A percentile compares a stretch with the other conserved stretches of the same genome.
Evolutionary conservation across 352 stramenopile species (phyloP).

Genomic region (Hyaloperonospora arabidopsidis): DNA sequence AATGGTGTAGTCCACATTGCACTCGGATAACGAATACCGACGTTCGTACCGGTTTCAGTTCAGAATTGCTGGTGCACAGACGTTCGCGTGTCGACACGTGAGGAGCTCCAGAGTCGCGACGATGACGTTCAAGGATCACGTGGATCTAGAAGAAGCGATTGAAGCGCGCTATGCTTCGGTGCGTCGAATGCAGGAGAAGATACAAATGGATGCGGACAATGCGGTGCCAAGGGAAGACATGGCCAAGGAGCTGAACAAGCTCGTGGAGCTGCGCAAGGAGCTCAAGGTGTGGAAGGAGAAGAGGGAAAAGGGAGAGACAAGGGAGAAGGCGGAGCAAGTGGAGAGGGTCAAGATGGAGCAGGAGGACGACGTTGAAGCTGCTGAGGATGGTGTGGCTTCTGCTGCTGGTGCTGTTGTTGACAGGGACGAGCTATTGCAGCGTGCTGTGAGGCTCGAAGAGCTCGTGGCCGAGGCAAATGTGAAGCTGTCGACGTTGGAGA

Average conservation of each 20-base stretch:
- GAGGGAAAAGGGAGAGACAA: slow-evolving; percentile 10
- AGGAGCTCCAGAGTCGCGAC: slow-evolving; percentile 12
- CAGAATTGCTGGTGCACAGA: slow-evolving; percentile 13
- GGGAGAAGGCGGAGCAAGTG: slow-evolving; percentile 4
- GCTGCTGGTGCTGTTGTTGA: neutral
- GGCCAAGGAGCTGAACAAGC: slow-evolving; percentile 43
- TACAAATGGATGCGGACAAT: slow-evolving; percentile 29
- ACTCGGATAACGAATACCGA: neutral
- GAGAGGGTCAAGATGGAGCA: slow-evolving; percentile 1
- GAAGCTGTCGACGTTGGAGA: slow-evolving; percentile 30
- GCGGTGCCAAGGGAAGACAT: slow-evolving; percentile 43
- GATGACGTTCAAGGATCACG: slow-evolving; percentile 41
- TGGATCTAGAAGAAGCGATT: slow-evolving; percentile 46
- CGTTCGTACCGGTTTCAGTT: neutral
- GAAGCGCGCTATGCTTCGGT: slow-evolving; percentile 44
- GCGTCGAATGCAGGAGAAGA: slow-evolving; percentile 52
- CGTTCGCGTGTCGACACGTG: neutral
- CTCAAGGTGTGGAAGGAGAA: slow-evolving; percentile 45
- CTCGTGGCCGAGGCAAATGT: slow-evolving; percentile 21
- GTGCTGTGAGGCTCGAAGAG: slow-evolving; percentile 10
- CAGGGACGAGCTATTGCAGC: slow-evolving; percentile 17
- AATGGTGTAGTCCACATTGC: neutral
- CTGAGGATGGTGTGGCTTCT: neutral
- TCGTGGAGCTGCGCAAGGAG: slow-evolving; percentile 64
- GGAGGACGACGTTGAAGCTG: neutral